Conservation (phyloP, 768 basidiomycete species). For the Podaxis rugospora region DNA sequence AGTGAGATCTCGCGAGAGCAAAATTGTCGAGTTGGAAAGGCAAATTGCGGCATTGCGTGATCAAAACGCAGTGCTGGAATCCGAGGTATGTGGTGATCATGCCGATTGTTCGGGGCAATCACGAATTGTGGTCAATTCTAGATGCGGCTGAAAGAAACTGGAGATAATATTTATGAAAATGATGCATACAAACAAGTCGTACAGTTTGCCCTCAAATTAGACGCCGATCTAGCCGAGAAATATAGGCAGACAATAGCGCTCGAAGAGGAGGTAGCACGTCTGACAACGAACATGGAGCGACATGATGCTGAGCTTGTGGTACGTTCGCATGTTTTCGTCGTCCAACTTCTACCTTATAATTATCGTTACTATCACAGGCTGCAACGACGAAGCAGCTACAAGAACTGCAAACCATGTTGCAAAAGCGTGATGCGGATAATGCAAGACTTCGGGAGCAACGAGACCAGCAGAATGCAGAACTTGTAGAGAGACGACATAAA, state of each 20-base stretch:
- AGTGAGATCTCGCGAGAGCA: conserved; percentile 38
- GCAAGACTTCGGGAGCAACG: conserved; percentile 67
- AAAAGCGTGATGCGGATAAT: conserved; percentile 65
- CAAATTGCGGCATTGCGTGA: conserved; percentile 42
- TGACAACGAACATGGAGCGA: conserved; percentile 3
- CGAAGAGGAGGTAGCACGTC: conserved; percentile 6
- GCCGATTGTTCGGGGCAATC: neutral
- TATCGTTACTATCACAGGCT: neutral
- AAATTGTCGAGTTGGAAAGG: conserved; percentile 43
- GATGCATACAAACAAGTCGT: conserved; percentile 7
- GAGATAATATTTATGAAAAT: conserved; percentile 2
- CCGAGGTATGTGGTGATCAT: conserved; percentile 33
- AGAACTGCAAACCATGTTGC: conserved; percentile 57
- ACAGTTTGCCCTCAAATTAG: conserved; percentile 5
- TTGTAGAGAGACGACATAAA: conserved; percentile 63
- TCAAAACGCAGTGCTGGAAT: conserved; percentile 37
- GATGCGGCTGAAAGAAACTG: conserved; percentile 8
- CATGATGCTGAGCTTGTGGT: conserved; percentile 23
- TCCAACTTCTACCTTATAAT: neutral
- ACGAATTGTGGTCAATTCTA: neutral
- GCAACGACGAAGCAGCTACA: conserved; percentile 26
- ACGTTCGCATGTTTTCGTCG: conserved; percentile 18
- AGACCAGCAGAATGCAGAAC: conserved; percentile 60
- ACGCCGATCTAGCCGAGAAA: conserved; percentile 2
- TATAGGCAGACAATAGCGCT: conserved; percentile 1